Evolutionary conservation across 352 stramenopile species (phyloP).

Genomic region (Phytophthora lateralis): DNA sequence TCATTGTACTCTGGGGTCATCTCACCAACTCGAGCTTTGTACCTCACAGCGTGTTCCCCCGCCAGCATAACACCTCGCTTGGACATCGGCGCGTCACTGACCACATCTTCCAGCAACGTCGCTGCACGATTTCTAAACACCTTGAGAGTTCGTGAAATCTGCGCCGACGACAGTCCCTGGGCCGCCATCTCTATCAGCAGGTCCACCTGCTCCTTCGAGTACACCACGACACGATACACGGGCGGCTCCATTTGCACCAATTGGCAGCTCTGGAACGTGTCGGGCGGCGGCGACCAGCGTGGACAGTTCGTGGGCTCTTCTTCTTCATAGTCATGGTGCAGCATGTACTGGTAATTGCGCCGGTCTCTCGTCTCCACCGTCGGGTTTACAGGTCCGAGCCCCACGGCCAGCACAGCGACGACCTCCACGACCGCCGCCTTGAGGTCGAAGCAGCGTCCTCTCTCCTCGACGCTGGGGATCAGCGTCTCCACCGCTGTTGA

Average conservation of each 20-base stretch:
- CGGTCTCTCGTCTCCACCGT: slow-evolving; percentile 27
- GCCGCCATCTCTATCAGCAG: slow-evolving; percentile 30
- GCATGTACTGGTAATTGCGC: slow-evolving; percentile 28
- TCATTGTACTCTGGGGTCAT: slow-evolving; percentile 24
- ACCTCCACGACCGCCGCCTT: slow-evolving; percentile 31
- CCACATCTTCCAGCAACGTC: slow-evolving; percentile 17
- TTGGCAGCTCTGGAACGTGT: slow-evolving; percentile 28
- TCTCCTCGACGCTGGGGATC: slow-evolving; percentile 20
- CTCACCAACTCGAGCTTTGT: slow-evolving; percentile 3
- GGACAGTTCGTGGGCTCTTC: slow-evolving; percentile 7
- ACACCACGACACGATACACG: slow-evolving; percentile 32
- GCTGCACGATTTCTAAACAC: slow-evolving; percentile 10
- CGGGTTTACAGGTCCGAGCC: slow-evolving; percentile 17
- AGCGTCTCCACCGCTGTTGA: slow-evolving; percentile 2
- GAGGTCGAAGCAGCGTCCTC: slow-evolving; percentile 21
- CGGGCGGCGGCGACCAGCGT: slow-evolving; percentile 12
- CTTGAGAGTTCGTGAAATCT: slow-evolving; percentile 29
- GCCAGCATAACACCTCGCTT: slow-evolving; percentile 9
- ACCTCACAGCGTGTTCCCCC: slow-evolving; percentile 2
- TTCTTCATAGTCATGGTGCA: slow-evolving; percentile 23
- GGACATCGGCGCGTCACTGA: slow-evolving; percentile 3
- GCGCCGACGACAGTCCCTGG: slow-evolving; percentile 22
- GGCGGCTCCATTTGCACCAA: slow-evolving; percentile 21
- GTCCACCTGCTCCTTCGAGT: slow-evolving; percentile 26
- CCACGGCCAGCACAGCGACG: slow-evolving; percentile 29